Percentiles rank a stretch among this genome's conserved stretches.
Evolutionary conservation across 768 basidiomycete genomes (phyloP).

Genomic region (Trametes sanguinea): DNA sequence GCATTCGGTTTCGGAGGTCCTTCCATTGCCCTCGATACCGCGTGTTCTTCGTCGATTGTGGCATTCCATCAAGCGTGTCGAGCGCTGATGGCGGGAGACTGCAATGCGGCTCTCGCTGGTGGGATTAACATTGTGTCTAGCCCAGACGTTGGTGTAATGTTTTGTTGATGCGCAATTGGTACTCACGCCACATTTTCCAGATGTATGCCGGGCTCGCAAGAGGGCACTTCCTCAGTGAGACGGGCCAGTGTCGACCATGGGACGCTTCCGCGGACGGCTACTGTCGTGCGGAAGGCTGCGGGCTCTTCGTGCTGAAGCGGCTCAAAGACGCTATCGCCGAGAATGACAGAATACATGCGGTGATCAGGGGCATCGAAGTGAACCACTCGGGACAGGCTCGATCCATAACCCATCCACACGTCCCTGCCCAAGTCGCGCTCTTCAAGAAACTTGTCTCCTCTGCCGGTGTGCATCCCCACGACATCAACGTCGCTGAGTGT

Average conservation of each 20-base stretch:
- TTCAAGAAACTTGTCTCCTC: constrained; percentile 49
- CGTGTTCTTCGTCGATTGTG: constrained; percentile 71
- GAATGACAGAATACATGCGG: constrained; percentile 65
- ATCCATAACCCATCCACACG: constrained; percentile 76
- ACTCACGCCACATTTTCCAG: constrained; percentile 39
- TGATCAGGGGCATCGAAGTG: constrained; percentile 69
- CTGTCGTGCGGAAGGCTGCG: constrained; percentile 70
- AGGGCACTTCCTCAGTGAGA: constrained; percentile 66
- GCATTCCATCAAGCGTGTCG: constrained; percentile 72
- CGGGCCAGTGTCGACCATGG: constrained; percentile 70
- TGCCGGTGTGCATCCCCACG: constrained; percentile 45
- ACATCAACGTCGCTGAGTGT: constrained; percentile 67
- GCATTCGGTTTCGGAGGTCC: constrained; percentile 69
- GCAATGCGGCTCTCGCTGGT: constrained; percentile 67
- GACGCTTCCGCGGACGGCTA: constrained; percentile 76
- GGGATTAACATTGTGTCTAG: constrained; percentile 74
- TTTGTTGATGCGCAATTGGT: not conserved
- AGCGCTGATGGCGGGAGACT: constrained; percentile 63
- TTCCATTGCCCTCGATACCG: constrained; percentile 71
- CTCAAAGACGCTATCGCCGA: constrained; percentile 64
- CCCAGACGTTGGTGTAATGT: constrained; percentile 56
- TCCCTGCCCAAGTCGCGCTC: constrained; percentile 59
- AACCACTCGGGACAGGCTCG: constrained; percentile 69
- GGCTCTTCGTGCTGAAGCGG: constrained; percentile 71
- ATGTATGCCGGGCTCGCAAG: constrained; percentile 70